Evolutionary conservation across 2,329 filamentous ascomycete genomes (phyloP), one percentile per base, ranked within the genome.

Genomic region (Cercospora sp.): DNA sequence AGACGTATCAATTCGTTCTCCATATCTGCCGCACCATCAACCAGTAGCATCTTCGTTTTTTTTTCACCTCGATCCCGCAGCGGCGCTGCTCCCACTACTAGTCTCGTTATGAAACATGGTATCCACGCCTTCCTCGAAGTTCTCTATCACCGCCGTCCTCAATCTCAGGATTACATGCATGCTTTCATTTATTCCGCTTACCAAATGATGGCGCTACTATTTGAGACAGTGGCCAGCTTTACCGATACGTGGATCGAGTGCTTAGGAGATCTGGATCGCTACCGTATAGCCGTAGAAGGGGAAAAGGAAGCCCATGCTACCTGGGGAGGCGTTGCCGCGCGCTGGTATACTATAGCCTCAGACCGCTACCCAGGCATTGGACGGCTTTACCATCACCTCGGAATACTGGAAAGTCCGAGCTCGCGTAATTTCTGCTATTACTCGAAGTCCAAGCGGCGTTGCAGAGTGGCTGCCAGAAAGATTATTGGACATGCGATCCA

Each of bases 231-330:
- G 0, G 89, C 91, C 0, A 84, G 87, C 0, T 97, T 97, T 72
- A 87, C 91, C 63, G 91, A 95, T 66, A 97, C 92, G 0, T 98
- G 94, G 94, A 92, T 97, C 8, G 94, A 97, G 72, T 97, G 94
- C 63, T 81, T 98, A 0, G 94, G 94, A 0, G 94, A 98, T 75
- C 80, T 98, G 0, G 91, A 90, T 0, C 84, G 94, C 20, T 97
- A 96, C 74, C 84, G 90, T 0, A 97, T 97, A 93, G 93, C 93
- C 0, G 93, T 97, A 55, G 94, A 97, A 77, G 91, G 97, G 48
- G 88, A 91, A 28, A 90, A 95, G 69, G 84, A 91, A 51, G 68
- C 69, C 1, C 76, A 78, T 68, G 92, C 97, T 59, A 87, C 89
- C 0, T 98, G 94, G 94, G 91, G 91, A 0, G 85, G 86, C 0